Evolutionary conservation across 2,329 filamentous ascomycete species (phyloP).

Genomic region (Akanthomyces uredinophilus): DNA sequence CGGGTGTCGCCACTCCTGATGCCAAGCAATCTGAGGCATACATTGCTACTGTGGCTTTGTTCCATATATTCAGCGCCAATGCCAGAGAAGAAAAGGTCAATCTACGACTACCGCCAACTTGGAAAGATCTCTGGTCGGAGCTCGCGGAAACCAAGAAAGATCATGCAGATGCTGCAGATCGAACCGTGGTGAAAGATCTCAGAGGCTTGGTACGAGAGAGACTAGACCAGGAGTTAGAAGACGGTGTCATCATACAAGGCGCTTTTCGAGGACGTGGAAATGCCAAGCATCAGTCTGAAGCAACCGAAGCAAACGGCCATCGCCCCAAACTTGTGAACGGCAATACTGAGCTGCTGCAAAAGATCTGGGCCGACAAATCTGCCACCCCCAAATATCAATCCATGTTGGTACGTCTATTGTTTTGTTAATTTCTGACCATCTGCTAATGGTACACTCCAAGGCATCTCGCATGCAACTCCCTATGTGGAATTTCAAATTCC

Average conservation of each 20-base stretch:
- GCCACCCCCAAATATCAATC: constrained; percentile 59
- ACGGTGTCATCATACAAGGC: constrained; percentile 70
- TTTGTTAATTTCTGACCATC: neutral
- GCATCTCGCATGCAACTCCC: constrained; percentile 73
- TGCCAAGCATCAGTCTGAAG: constrained; percentile 42
- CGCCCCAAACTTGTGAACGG: constrained; percentile 33
- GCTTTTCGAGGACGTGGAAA: constrained; percentile 63
- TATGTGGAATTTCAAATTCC: constrained; percentile 78
- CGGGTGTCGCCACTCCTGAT: constrained; percentile 66
- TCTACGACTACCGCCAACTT: constrained; percentile 69
- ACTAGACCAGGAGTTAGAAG: constrained; percentile 63
- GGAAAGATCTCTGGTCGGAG: constrained; percentile 83
- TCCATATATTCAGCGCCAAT: constrained; percentile 72
- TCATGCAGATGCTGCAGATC: constrained; percentile 65
- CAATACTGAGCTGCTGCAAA: constrained; percentile 47
- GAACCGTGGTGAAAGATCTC: constrained; percentile 61
- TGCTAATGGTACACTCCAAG: constrained; percentile 21
- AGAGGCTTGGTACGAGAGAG: constrained; percentile 65
- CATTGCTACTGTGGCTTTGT: constrained; percentile 75
- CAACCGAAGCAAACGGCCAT: constrained; percentile 40
- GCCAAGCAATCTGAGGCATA: constrained; percentile 80
- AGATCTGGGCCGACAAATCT: constrained; percentile 56
- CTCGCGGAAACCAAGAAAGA: constrained; percentile 66
- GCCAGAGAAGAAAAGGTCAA: constrained; percentile 82
- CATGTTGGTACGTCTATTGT: constrained; percentile 61